These are phyloP conservation scores for Polygonum aviculare DNA, from an alignment of 148 eudicot genomes.

Conservation along the genomic window DNA sequence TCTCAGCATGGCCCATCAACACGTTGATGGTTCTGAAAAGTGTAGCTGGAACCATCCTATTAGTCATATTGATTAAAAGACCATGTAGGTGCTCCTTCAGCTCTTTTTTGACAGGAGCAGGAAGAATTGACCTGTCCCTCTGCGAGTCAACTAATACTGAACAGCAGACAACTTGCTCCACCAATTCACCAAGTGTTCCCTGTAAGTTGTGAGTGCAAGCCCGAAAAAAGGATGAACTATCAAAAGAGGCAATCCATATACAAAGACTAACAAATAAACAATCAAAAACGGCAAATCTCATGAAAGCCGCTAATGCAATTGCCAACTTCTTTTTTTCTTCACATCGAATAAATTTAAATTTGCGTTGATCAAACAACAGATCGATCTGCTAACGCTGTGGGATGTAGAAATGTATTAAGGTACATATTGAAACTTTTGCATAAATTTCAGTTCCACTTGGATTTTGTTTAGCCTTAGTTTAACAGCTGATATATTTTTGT, in stretches of 20 bases:
- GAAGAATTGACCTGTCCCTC: conserved; percentile 35
- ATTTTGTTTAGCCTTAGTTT: background rate
- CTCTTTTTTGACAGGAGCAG: conserved; percentile 40
- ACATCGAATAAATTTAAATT: background rate
- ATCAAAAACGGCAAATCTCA: background rate
- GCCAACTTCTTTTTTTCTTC: background rate
- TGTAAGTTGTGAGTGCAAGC: conserved; percentile 10
- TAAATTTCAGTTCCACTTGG: background rate
- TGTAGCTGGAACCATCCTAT: conserved; percentile 46
- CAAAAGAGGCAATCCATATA: background rate
- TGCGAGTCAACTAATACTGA: conserved; percentile 49
- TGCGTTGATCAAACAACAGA: background rate
- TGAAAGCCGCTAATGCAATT: background rate
- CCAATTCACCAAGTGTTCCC: conserved; percentile 47
- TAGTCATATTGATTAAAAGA: conserved; percentile 42
- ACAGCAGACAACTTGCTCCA: conserved; percentile 61
- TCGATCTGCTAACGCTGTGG: no score
- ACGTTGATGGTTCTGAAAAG: conserved; percentile 47
- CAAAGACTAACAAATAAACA: background rate
- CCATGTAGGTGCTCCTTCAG: conserved; percentile 53
- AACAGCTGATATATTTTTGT: background rate
- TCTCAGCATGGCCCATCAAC: conserved; percentile 46
- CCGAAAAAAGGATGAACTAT: background rate
- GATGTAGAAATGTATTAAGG: no score
- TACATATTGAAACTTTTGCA: background rate